Percentiles rank a stretch among this genome's conserved stretches.
These are phyloP conservation scores for Anacardium occidentale DNA, from an alignment of 345 rosid genomes.

Conservation along the genomic window DNA sequence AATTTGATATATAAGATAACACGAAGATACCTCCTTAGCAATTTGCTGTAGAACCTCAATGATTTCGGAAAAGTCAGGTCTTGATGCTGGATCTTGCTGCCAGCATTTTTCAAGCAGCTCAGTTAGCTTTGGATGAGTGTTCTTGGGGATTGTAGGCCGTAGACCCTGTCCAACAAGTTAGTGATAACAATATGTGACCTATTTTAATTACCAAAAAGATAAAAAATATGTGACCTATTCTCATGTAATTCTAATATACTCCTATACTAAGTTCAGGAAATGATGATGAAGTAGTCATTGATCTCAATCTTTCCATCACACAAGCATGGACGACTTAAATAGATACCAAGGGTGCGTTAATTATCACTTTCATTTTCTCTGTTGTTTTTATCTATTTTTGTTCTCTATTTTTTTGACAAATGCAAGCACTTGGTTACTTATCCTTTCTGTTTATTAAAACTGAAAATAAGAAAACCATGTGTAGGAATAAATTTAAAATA, in stretches of 20 bases:
- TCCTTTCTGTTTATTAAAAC: too few species aligned
- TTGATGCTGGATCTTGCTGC: conserved; percentile 80
- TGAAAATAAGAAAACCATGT: too few species aligned
- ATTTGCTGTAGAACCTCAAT: conserved; percentile 60
- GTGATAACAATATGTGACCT: conserved; percentile 2
- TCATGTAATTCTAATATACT: not conserved
- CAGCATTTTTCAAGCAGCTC: conserved; percentile 76
- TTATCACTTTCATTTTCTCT: too few species aligned
- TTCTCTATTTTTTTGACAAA: too few species aligned
- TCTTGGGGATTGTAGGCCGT: conserved; percentile 76
- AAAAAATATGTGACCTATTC: too few species aligned
- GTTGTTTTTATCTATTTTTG: too few species aligned
- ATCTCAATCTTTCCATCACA: not conserved
- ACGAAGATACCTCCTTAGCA: conserved; percentile 64
- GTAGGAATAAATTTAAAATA: too few species aligned
- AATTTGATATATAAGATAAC: too few species aligned
- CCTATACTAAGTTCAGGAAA: not conserved
- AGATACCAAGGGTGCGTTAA: not conserved
- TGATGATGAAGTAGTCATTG: not conserved
- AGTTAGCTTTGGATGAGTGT: conserved; percentile 57
- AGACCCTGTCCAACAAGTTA: conserved; percentile 48
- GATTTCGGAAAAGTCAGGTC: conserved; percentile 90
- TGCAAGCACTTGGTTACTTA: too few species aligned
- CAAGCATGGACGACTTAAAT: not conserved
- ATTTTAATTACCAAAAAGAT: too few species aligned